Base-by-base conservation (phyloP, 352 stramenopile genomes). In the Phytophthora aleatoria region DNA sequence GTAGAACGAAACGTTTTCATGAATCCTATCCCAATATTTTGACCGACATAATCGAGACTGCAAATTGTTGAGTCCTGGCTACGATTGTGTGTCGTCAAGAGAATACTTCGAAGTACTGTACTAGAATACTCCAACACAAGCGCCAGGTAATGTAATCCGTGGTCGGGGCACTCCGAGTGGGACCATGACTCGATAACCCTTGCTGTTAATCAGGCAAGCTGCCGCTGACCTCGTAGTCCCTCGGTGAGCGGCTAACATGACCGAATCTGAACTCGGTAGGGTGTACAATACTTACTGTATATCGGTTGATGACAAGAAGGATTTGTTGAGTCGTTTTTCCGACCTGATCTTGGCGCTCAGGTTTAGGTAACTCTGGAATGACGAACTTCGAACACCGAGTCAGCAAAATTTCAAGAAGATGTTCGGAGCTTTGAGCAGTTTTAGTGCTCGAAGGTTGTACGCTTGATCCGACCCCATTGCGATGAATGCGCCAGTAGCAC, bases 281-380 rank as follows among this genome's bases (percentile, higher is more conserved):
- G 20, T 20, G 20, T 38, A 38, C 33, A 12, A 38, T 9, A 13
- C 8, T 0, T 12, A 38, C 2, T 38, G 12, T 38, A 38, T 2
- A 38, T 3, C 8, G 33, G 12, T 12, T 45, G 5, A 3, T 12
- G 5, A 11, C 4, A 26, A 41, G 35, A n/a, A 41, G 12, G 12
- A 45, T 45, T 26, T 45, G 49, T 59, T 53, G 39, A 42, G 16
- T 45, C 12, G 42, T 44, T 47, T 38, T 60, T 66, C 58, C 50
- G 41, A 53, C 49, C 38, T 64, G 41, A 41, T 0, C 5, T 15
- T 3, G 24, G 33, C 27, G 57, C 16, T 45, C 45, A 50, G 15
- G 50, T 60, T 49, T 66, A 60, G 51, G 59, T 61, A 53, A 57
- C 6, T 53, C n/a, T 67, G 43, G 59, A 61, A 51, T 56, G 50